Conservation (phyloP, 495 filamentous ascomycete species). For the Tuber brumale region DNA sequence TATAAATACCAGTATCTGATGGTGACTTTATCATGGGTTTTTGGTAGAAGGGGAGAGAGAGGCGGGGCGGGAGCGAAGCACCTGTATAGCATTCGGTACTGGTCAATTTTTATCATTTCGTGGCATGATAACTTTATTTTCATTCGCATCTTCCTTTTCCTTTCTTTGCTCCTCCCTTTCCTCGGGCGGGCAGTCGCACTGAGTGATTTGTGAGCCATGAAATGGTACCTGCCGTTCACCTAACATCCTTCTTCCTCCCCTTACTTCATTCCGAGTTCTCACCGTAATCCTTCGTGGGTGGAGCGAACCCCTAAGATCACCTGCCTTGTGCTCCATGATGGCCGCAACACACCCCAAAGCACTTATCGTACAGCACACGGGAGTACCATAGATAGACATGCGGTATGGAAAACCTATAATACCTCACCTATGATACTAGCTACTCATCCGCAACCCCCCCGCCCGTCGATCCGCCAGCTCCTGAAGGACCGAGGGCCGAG, state of each 20-base stretch:
- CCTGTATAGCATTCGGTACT: background rate
- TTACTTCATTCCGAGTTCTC: background rate
- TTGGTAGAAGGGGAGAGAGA: background rate
- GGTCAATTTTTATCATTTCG: background rate
- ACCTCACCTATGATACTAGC: background rate
- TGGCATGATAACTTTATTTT: background rate
- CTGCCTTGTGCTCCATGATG: background rate
- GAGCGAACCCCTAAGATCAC: background rate
- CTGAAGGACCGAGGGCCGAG: background rate
- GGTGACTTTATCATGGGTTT: background rate
- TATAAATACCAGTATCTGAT: background rate
- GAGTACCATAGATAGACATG: background rate
- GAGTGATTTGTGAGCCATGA: background rate
- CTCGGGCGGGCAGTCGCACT: background rate
- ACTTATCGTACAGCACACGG: background rate
- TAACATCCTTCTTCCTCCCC: background rate
- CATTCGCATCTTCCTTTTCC: background rate
- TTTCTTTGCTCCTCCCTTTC: constrained; percentile 1
- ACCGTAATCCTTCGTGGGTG: background rate
- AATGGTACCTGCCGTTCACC: background rate
- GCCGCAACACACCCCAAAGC: background rate
- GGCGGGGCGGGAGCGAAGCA: background rate
- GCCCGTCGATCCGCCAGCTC: background rate
- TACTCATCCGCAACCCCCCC: background rate
- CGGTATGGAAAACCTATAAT: background rate